Evolutionary conservation across 164 flowering plant genomes (phyloP).

Genomic region (Amborella trichopoda): DNA sequence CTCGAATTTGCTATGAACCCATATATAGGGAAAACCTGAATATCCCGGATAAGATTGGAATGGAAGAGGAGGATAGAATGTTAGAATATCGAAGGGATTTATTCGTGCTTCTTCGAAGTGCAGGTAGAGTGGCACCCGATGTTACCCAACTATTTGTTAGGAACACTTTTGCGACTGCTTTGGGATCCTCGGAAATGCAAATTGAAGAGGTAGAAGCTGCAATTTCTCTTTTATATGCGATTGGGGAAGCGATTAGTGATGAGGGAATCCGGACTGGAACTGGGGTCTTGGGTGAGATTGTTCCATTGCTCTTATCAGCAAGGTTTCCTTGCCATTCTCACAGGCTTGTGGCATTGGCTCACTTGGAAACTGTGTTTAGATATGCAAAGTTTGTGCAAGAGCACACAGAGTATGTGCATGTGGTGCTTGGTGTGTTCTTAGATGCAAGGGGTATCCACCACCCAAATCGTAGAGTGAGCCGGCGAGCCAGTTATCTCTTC

Average conservation of each 20-base stretch:
- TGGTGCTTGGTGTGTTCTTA: conserved; percentile 68
- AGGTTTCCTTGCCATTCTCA: conserved; percentile 77
- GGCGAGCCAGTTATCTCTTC: conserved; percentile 91
- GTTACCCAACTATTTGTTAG: conserved; percentile 70
- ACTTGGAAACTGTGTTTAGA: conserved; percentile 78
- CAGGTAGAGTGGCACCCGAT: conserved; percentile 90
- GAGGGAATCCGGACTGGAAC: conserved; percentile 59
- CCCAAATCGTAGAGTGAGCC: conserved; percentile 67
- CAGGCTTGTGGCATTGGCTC: conserved; percentile 81
- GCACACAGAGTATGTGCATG: conserved; percentile 59
- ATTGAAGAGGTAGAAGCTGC: conserved; percentile 97
- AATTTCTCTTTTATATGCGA: conserved; percentile 70
- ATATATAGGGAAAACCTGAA: conserved; percentile 58
- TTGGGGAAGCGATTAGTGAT: conserved; percentile 81
- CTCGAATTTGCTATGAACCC: conserved; percentile 67
- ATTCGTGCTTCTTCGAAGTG: conserved; percentile 68
- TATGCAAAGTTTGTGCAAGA: conserved; percentile 77
- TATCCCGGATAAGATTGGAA: conserved; percentile 68
- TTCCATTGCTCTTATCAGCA: conserved; percentile 71
- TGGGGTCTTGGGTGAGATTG: conserved; percentile 61
- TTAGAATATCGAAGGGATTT: conserved; percentile 74
- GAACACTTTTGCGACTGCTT: conserved; percentile 53
- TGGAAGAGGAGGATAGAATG: conserved; percentile 92
- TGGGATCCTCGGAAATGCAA: conserved; percentile 44
- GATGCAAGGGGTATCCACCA: conserved; percentile 96